These are phyloP conservation scores for Pyrenophora tritici-repentis DNA, from an alignment of 2,329 filamentous ascomycete species.

Conservation along the genomic window DNA sequence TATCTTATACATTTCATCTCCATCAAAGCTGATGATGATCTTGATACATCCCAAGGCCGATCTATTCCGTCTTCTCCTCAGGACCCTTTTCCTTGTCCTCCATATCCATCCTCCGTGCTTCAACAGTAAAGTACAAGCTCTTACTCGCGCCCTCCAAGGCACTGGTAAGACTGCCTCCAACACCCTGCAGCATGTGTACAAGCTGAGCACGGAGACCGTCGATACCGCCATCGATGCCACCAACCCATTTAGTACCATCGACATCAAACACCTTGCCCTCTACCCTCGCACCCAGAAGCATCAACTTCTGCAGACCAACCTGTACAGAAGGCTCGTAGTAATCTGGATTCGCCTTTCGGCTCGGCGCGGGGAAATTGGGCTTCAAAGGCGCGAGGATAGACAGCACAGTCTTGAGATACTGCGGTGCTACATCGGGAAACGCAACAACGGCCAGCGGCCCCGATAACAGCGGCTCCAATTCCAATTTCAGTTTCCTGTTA, in stretches of 20 bases:
- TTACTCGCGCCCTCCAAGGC: constrained; percentile 80
- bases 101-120: constrained; percentile 78
- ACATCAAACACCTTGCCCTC: constrained; percentile 84
- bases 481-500: constrained; percentile 59
- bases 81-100: constrained; percentile 67
- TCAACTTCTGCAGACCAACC: constrained; percentile 80
- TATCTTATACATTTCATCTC: too few species aligned
- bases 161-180: constrained; percentile 76
- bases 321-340: constrained; percentile 83
- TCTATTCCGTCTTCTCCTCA: constrained; percentile 23
- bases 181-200: constrained; percentile 77
- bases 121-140: constrained; percentile 85
- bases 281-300: constrained; percentile 83
- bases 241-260: constrained; percentile 71
- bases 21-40: too few species aligned
- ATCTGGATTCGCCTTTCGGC: constrained; percentile 73
- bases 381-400: constrained; percentile 72
- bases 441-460: constrained; percentile 81
- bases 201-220: constrained; percentile 81
- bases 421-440: constrained; percentile 81
- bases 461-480: constrained; percentile 75
- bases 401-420: constrained; percentile 80
- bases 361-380: constrained; percentile 76
- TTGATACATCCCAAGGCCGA: not conserved
- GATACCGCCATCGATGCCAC: constrained; percentile 79